Base-by-base conservation (phyloP, 768 basidiomycete genomes). In the Russula dissimulans region DNA sequence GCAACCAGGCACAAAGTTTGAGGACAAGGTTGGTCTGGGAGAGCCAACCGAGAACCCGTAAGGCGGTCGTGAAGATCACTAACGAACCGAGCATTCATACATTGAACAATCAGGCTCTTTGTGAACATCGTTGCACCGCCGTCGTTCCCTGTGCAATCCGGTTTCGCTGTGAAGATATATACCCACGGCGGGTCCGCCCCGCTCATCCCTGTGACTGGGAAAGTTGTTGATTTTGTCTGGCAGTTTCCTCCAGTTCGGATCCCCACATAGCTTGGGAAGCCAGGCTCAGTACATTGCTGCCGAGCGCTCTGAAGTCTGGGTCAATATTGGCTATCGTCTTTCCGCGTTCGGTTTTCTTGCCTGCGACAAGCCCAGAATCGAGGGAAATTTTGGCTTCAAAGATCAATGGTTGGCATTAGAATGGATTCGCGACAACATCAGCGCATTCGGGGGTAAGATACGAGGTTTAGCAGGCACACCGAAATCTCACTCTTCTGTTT, bases 341-440 rank as follows among this genome's bases (percentile, higher is more conserved):
- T 87, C 86, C 0, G 87, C 79, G 1, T 86, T 90, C 65, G 89
- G 89, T 0, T 91, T 89, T 67, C 73, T 91, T 22, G 87, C 86
- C 0, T 79, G 78, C 63, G 83, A 86, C 47, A 70, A 79, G 59
- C 86, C 86, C 12, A 68, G 72, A 44, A 68, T 91, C 48, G 74
- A 75, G 15, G 89, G 89, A 3, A 91, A 91, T 67, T 91, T 85
- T 69, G 88, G 89, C 0, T 91, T 91, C 75, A 90, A 89, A 70
- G 89, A 91, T 67, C 87, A 87, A 66, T 90, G 88, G 88, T 67
- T 87, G 18, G 88, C 83, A 0, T 67, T 90, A n/a, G 73, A 80
- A 65, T 90, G 88, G 87, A 74, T 90, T 29, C 79, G 75, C 48
- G 79, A 79, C 17, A 87, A 90, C 65, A 87, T 91, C 22, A 70